Evolutionary conservation across 352 stramenopile genomes (phyloP), one percentile per base, ranked within the genome.

Genomic region (Globisporangium solare): DNA sequence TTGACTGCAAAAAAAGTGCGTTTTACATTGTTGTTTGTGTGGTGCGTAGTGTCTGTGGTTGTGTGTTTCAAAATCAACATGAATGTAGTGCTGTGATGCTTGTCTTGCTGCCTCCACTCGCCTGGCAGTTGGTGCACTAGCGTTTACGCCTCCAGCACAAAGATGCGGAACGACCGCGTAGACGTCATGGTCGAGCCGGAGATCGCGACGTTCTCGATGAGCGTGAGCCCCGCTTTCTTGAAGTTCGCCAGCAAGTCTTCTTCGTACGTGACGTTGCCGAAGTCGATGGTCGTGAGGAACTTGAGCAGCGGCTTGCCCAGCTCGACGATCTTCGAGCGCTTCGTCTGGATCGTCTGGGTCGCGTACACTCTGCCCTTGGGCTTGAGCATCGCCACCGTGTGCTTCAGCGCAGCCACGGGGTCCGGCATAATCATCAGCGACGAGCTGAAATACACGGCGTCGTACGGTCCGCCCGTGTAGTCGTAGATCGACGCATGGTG

Each of bases 211-310:
- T 88, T 73, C 63, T 87, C 72, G 6, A 61, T 42, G 46, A 90
- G 61, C 35, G 65, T 76, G 6, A 90, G 67, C 7, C 70, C 72
- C 2, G 77, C 80, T 46, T 83, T 82, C 64, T 87, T 80, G 64
- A 89, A 86, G 20, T 73, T 80, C 32, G 49, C 66, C 2, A 86
- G 64, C 51, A 96, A 47, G 21, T 96, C 82, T 27, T 74, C 63
- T 53, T 96, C 86, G 64, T 88, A 94, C 53, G 90, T 89, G 20
- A 97, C 75, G 41, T 86, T 67, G 49, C 91, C 91, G 70, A 97
- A 97, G 64, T 97, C 91, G 66, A 97, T 94, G 24, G 89, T 96
- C 60, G 88, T 97, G 60, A 94, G 68, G 70, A 95, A 96, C 74
- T 96, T 96, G 60, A 97, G 71, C 53, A 96, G 63, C 39, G 88